A percentile compares a stretch with the other conserved stretches of the same genome.
phyloP scores from a whole-genome alignment of 179 eudicot species.

The Beta macrorhiza region DNA sequence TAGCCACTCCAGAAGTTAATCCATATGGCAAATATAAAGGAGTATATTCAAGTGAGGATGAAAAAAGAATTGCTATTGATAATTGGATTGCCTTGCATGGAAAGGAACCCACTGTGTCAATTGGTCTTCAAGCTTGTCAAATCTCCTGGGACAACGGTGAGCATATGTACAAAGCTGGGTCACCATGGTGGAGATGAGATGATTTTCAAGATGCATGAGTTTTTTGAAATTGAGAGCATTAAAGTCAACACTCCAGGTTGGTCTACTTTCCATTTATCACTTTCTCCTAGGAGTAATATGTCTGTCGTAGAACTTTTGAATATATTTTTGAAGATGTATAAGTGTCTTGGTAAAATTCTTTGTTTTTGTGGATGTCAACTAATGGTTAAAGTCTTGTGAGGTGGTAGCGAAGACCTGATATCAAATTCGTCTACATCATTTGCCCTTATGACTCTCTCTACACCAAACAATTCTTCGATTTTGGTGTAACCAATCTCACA shows the following conservation, averaged over 20 bases:
- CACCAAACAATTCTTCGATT: not conserved
- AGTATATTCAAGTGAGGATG: slow-evolving; percentile 47
- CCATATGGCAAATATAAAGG: slow-evolving; percentile 55
- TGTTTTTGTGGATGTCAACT: too few species aligned
- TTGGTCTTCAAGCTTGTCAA: slow-evolving; percentile 96
- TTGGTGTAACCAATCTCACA: not conserved
- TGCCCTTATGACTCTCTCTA: too few species aligned
- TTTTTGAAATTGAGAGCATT: not conserved
- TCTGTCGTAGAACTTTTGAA: not conserved
- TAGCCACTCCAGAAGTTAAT: slow-evolving; percentile 56
- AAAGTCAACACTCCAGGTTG: slow-evolving; percentile 22
- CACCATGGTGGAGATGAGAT: slow-evolving; percentile 93
- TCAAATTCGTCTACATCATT: too few species aligned
- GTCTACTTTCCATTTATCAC: not conserved
- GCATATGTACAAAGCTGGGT: slow-evolving; percentile 68
- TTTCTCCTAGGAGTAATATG: not conserved
- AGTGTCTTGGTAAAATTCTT: not conserved
- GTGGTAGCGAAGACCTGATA: too few species aligned
- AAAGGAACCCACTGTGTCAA: slow-evolving; percentile 77
- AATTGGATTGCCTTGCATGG: slow-evolving; percentile 78
- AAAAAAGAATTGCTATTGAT: slow-evolving; percentile 44
- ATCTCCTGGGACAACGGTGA: slow-evolving; percentile 88
- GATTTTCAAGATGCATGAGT: not conserved
- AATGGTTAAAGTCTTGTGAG: too few species aligned
- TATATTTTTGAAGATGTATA: not conserved